Base-by-base conservation (phyloP, 345 rosid species). In the Melaleuca alternifolia region DNA sequence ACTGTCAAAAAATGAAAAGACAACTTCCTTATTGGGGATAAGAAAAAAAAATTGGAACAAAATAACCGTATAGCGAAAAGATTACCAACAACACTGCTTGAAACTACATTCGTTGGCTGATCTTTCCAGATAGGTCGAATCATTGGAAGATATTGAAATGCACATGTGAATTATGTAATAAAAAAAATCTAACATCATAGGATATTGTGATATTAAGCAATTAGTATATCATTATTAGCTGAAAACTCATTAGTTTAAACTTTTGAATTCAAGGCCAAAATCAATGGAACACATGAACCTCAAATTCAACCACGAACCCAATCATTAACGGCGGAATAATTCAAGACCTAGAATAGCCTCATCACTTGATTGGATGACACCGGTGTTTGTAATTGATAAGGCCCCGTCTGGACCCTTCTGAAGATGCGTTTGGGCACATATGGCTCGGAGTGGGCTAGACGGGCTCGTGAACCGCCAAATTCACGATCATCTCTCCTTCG, bases 181-280 rank as follows among this genome's bases (percentile, higher is more conserved):
- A 18, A 1, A 71, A 71, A 33, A 18, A 0, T 18, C 13, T 2
- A 2, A 18, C 9, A 37, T 71, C 1, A 3, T 0, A 30, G 21
- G 33, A 33, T 65, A 10, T 1, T 8, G 8, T 16, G 12, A 9
- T 59, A 2, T n/a, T 3, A 28, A 7, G 6, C 0, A 11, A 0
- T 59, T 59, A 12, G 6, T 59, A 59, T n/a, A 30, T 65, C 9
- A 2, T 33, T 30, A 1, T 16, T 30, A 0, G 1, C 44, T 0
- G 1, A 33, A 30, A 16, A 65, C 0, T 33, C 1, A 33, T 33
- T 65, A 9, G 10, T 1, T 33, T 16, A 33, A 65, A 2, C 1
- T 33, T 33, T 33, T 65, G 3, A 16, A n/a, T 59, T 7, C 71
- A n/a, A 15, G 79, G 24, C 24, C 46, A 4, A 65, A 65, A 10